Conservation (phyloP, 1,139 yeast species). For the Debaryomyces sp. region DNA sequence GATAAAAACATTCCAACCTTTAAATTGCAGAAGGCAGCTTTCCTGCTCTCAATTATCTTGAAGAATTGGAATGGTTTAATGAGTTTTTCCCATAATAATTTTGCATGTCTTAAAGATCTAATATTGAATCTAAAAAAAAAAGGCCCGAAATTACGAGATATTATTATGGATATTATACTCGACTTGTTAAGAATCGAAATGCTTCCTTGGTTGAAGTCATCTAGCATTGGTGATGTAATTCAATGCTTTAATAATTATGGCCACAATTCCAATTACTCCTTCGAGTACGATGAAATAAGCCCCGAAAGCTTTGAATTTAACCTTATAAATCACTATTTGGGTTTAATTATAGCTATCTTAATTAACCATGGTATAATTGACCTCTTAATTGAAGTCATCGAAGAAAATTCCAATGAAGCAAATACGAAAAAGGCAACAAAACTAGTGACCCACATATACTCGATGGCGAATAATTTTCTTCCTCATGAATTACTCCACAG, state of each 20-base stretch:
- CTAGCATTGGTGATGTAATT: conserved; percentile 37
- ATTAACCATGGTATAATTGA: conserved; percentile 59
- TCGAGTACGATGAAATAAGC: conserved; percentile 10
- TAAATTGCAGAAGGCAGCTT: conserved; percentile 63
- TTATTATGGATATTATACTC: conserved; percentile 69
- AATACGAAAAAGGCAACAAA: conserved; percentile 63
- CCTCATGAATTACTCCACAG: conserved; percentile 39
- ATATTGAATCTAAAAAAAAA: conserved; percentile 66
- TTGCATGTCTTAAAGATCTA: conserved; percentile 59
- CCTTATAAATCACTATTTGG: conserved; percentile 60
- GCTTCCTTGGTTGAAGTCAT: conserved; percentile 57
- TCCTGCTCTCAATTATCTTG: conserved; percentile 60
- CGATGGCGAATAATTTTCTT: conserved; percentile 55
- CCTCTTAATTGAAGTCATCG: conserved; percentile 50
- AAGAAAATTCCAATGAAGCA: conserved; percentile 45
- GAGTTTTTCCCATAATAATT: conserved; percentile 61
- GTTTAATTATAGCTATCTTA: conserved; percentile 57
- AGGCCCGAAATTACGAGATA: conserved; percentile 56
- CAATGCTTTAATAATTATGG: conserved; percentile 10
- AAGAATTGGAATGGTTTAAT: conserved; percentile 81
- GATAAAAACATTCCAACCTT: conserved; percentile 14
- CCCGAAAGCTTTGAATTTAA: conserved; percentile 18
- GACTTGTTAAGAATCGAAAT: conserved; percentile 66
- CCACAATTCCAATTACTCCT: conserved; percentile 7
- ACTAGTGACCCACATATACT: conserved; percentile 63